Conservation (phyloP, 768 basidiomycete species). For the Suillus spraguei region DNA sequence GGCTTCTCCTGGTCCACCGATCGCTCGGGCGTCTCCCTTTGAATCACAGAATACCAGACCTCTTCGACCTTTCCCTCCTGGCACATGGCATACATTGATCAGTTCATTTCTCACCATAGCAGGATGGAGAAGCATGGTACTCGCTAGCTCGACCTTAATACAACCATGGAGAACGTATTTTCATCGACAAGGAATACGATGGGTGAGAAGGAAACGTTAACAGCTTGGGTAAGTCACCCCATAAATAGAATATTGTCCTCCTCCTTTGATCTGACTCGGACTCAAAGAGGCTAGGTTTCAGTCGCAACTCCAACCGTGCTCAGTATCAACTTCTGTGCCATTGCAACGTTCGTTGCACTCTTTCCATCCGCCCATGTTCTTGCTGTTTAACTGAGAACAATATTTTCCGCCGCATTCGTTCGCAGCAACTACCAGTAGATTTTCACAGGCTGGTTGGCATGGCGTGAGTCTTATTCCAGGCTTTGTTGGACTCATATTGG, state of each 20-base stretch:
- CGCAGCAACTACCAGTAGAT: neutral
- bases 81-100: no score
- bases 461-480: neutral
- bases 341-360: neutral
- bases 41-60: neutral
- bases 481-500: neutral
- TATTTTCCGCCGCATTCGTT: neutral
- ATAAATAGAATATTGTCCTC: no score
- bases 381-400: neutral
- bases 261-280: no score
- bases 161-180: neutral
- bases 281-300: neutral
- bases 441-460: neutral
- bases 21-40: neutral
- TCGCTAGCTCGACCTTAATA: constrained; percentile 27
- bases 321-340: neutral
- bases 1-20: neutral
- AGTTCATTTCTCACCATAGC: no score
- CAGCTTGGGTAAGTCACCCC: neutral
- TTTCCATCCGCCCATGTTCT: neutral
- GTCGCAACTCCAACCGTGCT: neutral
- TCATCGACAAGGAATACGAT: neutral
- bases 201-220: no score
- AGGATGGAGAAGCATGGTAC: constrained; percentile 52
- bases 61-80: neutral